Conservation (phyloP, 2,329 filamentous ascomycete genomes). For the Venturia aucupariae region DNA sequence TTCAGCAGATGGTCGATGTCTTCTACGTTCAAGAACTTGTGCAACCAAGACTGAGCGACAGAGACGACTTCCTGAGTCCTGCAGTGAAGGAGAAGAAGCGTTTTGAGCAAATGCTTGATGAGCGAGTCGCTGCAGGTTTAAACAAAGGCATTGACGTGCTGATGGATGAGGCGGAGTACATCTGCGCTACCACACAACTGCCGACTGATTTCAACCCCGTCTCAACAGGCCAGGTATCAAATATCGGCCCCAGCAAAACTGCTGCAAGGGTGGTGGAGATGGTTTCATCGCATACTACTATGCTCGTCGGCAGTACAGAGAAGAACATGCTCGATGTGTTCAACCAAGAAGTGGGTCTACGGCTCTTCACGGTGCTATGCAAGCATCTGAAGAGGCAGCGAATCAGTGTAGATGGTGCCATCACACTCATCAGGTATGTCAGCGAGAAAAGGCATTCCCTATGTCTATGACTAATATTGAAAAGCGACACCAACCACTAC, state of each 20-base stretch:
- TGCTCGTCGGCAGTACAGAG: conserved; percentile 90
- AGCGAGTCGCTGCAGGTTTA: conserved; percentile 86
- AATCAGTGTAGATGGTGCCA: conserved; percentile 77
- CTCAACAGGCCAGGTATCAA: conserved; percentile 31
- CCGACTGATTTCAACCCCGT: conserved; percentile 85
- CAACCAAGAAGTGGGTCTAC: conserved; percentile 91
- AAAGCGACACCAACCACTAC: conserved; percentile 89
- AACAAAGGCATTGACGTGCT: conserved; percentile 98
- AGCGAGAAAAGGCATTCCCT: not conserved
- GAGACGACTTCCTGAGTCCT: conserved; percentile 89
- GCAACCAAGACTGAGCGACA: conserved; percentile 70
- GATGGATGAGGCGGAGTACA: conserved; percentile 96
- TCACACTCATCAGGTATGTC: conserved; percentile 69
- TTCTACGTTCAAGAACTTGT: conserved; percentile 96
- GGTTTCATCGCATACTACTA: conserved; percentile 78
- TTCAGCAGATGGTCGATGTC: conserved; percentile 97
- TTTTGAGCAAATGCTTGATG: conserved; percentile 97
- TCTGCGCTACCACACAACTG: conserved; percentile 78
- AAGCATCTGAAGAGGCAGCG: conserved; percentile 97
- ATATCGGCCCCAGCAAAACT: conserved; percentile 68
- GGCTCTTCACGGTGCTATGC: conserved; percentile 83
- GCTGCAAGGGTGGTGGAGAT: conserved; percentile 75
- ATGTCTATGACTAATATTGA: not conserved
- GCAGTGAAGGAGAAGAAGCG: conserved; percentile 93
- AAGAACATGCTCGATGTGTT: conserved; percentile 98